Conservation (phyloP, 208 protist genomes). For the Leishmania guyanensis region DNA sequence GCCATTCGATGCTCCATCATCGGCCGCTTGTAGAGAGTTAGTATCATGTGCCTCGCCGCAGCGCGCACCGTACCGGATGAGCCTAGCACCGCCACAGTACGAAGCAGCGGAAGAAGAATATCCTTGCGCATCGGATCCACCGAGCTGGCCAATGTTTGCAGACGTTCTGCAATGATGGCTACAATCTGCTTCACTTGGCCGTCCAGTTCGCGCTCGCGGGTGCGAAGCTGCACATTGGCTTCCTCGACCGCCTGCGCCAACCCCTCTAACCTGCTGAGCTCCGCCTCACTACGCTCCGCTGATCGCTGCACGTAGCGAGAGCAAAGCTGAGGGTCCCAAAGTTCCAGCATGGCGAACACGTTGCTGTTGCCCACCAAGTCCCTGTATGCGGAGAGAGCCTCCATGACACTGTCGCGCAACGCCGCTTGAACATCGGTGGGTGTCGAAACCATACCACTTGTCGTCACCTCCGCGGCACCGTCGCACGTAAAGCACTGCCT, state of each 20-base stretch:
- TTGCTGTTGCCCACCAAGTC: slow-evolving; percentile 9
- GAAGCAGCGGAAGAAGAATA: slow-evolving; percentile 63
- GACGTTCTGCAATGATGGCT: slow-evolving; percentile 41
- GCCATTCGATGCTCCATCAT: slow-evolving; percentile 37
- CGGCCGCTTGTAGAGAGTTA: slow-evolving; percentile 64
- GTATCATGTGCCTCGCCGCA: slow-evolving; percentile 46
- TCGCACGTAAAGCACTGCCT: background rate
- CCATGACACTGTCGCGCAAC: slow-evolving; percentile 14
- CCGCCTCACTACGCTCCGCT: background rate
- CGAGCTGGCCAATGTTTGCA: slow-evolving; percentile 47
- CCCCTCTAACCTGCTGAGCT: slow-evolving; percentile 1
- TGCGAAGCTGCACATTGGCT: slow-evolving; percentile 17
- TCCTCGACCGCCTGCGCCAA: slow-evolving; percentile 9
- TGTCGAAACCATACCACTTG: too few species aligned
- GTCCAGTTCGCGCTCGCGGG: slow-evolving; percentile 31
- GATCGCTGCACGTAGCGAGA: background rate
- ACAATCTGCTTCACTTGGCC: slow-evolving; percentile 31
- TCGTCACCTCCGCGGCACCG: background rate
- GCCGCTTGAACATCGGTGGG: background rate
- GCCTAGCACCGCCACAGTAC: slow-evolving; percentile 38
- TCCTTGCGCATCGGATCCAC: slow-evolving; percentile 64
- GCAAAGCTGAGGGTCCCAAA: slow-evolving; percentile 16
- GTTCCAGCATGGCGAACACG: slow-evolving; percentile 20
- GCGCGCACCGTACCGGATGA: slow-evolving; percentile 33
- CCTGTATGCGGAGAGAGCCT: slow-evolving; percentile 22